Base-by-base conservation (phyloP, 2,329 filamentous ascomycete genomes). In the Aschersonia sp. region DNA sequence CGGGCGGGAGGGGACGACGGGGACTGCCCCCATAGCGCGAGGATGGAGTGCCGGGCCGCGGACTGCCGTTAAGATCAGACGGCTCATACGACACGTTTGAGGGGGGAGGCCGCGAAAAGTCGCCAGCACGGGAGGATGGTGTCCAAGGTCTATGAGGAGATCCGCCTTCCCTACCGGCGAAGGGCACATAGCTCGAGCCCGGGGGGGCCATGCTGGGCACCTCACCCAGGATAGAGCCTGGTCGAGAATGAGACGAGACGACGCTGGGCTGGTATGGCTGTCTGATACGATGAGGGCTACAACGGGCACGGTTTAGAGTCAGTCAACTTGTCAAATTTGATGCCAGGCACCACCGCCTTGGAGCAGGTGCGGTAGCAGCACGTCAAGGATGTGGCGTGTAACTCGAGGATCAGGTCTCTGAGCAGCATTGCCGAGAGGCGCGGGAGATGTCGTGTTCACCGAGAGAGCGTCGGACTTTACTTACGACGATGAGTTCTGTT, bases 11-110 rank as follows among this genome's bases (percentile, higher is more conserved):
- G 4, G 90, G 90, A 48, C 90, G 77, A 55, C 87, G 79, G 9
- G 89, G 87, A 59, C 87, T 94, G 4, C 88, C 85, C 22, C 88
- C 85, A 62, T 97, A 96, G 61, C 81, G 76, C 2, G 87, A 90
- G 1, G 88, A 88, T 1, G 90, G 88, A 0, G 90, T 96, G 5
- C 90, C 90, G 1, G 92, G 90, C 50, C 92, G 72, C 6, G 92
- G 89, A 52, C 79, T 89, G 45, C 92, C 92, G 58, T 97, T 90
- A 50, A 97, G 67, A 56, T 96, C 89, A 29, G 82, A 75, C 0
- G 88, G 87, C 63, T 97, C 92, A 63, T 92, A 97, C 4, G 80
- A 74, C 30, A 83, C 69, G 54, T 72, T 80, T 1, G 81, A 78
- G 1, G 85, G 78, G 3, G 87, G 82, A 7, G 85, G 84, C 46